Base-by-base conservation (phyloP, 1,139 yeast species). In the Geotrichum fermentans region DNA sequence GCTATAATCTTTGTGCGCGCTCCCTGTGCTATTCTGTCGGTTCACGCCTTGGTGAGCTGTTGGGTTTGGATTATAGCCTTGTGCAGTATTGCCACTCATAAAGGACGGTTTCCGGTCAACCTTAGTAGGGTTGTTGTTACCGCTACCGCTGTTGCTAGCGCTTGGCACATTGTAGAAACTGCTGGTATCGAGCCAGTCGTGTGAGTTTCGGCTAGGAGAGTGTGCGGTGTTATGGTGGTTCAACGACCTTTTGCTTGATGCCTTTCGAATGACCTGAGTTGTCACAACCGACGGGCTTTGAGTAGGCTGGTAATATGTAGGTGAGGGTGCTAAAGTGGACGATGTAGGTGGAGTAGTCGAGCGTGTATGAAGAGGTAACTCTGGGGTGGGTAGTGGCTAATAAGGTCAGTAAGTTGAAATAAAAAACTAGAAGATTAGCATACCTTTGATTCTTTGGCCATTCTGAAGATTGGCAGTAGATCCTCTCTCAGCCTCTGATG, bases 301-400 rank as follows among this genome's bases (percentile, higher is more conserved):
- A 6, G 6, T 24, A 6, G 52, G 34, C 11, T 40, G 40, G 36
- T 39, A 28, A 18, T 29, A 38, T n/a, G 44, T 35, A 18, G 41
- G 40, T 17, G 49, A 41, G 7, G 40, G 37, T 2, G 49, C 33
- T 10, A 54, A 26, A 13, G 38, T 14, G 10, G 53, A 45, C n/a
- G 54, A 21, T 14, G 22, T 43, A 4, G 50, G 40, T 2, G 47
- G 50, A 7, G 48, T 24, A n/a, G 36, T 29, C 4, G 50, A 47
- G 4, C 39, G 14, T 2, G 33, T 14, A 7, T 45, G 43, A 22
- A 33, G 45, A 14, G 51, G 43, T 11, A 38, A 43, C 10, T 66
- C 72, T 0, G 74, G 74, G 13, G 70, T 69, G 4, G 75, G 75
- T 44, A 71, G 59, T 10, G 75, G 74, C 40, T 37, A 29, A 10